phyloP scores from a whole-genome alignment of 106 monocot genomes.

The Posidonia australis region DNA sequence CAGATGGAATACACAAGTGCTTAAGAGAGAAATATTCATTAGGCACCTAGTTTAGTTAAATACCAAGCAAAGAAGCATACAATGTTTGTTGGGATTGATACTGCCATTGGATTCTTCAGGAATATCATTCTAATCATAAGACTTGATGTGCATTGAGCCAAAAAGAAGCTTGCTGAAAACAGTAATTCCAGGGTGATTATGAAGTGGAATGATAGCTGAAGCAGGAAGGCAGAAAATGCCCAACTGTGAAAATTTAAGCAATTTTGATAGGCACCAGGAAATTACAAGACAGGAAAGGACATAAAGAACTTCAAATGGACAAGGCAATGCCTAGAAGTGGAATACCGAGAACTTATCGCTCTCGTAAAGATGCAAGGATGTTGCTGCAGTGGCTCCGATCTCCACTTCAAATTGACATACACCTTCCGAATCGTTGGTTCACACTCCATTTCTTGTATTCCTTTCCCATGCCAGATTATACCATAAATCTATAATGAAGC shows the following conservation, averaged over 20 bases:
- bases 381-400: constrained; percentile 10
- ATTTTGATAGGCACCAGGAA: not conserved
- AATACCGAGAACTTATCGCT: constrained; percentile 32
- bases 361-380: constrained; percentile 34
- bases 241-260: constrained; percentile 34
- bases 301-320: not conserved
- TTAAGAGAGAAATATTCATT: not conserved
- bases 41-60: no score
- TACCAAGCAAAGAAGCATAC: constrained; percentile 23
- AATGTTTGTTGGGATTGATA: not conserved
- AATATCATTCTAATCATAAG: constrained; percentile 62
- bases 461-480: no score
- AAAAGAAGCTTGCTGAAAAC: constrained; percentile 88
- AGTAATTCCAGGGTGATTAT: constrained; percentile 94
- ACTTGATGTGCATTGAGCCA: constrained; percentile 84
- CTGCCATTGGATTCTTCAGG: constrained; percentile 3
- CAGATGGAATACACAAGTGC: not conserved
- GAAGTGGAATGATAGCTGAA: constrained; percentile 61
- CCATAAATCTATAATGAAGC: no score
- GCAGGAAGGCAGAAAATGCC: constrained; percentile 70
- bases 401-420: no score
- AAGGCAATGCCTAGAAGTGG: no score
- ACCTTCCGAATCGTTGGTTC: no score
- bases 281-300: not conserved
- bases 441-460: no score